These are phyloP conservation scores for Jaenimonas drosophilae DNA, from an alignment of 208 protist genomes.

Conservation along the genomic window DNA sequence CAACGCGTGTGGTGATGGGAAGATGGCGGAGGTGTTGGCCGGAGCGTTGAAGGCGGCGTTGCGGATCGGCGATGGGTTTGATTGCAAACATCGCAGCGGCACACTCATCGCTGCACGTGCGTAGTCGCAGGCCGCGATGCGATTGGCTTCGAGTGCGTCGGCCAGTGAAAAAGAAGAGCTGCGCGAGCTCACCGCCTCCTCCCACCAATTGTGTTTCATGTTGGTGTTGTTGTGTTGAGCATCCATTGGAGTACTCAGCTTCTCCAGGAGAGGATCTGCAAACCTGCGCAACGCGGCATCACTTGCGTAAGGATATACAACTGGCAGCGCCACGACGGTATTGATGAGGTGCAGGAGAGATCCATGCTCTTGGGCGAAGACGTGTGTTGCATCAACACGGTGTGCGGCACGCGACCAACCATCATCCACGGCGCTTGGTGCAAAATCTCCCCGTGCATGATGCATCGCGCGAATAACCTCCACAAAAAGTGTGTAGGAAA, in stretches of 20 bases:
- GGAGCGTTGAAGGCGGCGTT: constrained; percentile 62
- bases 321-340: constrained; percentile 39
- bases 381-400: too few species aligned
- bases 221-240: neutral
- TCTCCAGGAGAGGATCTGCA: constrained; percentile 28
- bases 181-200: neutral
- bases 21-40: constrained; percentile 28
- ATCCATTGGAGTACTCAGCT: constrained; percentile 23
- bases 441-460: too few species aligned
- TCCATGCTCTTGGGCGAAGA: constrained; percentile 46
- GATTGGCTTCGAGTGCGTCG: neutral
- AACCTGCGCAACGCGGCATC: constrained; percentile 45
- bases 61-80: constrained; percentile 54
- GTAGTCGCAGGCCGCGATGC: constrained; percentile 9
- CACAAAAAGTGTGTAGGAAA: too few species aligned
- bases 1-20: too few species aligned
- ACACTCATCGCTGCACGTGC: constrained; percentile 31
- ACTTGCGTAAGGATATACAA: constrained; percentile 71
- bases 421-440: too few species aligned
- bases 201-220: too few species aligned
- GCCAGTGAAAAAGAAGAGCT: neutral
- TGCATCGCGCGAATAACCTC: too few species aligned
- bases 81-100: constrained; percentile 65
- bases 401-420: too few species aligned
- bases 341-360: constrained; percentile 62